Evolutionary conservation across 2,329 filamentous ascomycete species (phyloP), one percentile per base, ranked within the genome.

Genomic region (Drechslerella coelobrocha): DNA sequence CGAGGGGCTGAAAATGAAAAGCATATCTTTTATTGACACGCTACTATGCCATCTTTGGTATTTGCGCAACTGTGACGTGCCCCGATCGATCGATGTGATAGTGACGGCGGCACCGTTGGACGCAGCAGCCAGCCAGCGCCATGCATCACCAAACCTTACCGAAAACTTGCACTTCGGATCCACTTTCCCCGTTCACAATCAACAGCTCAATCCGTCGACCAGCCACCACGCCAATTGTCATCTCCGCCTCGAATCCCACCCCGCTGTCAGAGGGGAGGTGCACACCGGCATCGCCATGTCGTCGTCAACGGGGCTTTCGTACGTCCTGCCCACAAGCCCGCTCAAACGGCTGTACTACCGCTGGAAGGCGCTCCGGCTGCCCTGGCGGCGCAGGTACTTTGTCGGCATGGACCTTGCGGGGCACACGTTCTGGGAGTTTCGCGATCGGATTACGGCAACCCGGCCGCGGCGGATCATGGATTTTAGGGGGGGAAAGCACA

Each of bases 371-470:
- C 21, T 63, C 3, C 45, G 66, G 19, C 34, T 71, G 12, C 66
- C 66, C 23, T 71, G 66, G 66, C 59, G 66, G 17, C 39, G 45
- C 21, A 53, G 66, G 24, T 71, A 71, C 23, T 71, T 71, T n/a
- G 59, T 71, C 29, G 66, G 87, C 73, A 81, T 84, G 75, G 87
- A 89, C 76, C 84, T 88, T 65, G 76, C 84, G 23, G 86, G 86
- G 61, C 88, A 89, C 79, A 88, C 86, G 2, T 89, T 84, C 80
- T 89, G 87, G 86, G 85, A 88, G 75, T 88, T 89, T 79, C 82
- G 82, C 66, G 83, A 87, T 73, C 45, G 55, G 0, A 43, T 72
- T 27, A 56, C 62, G 6, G 52, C 55, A 21, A 51, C 48, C 10
- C 57, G 73, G 2, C 68, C 73, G 2, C 43, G 75, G 12, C 51